A percentile compares a stretch with the other conserved stretches of the same genome.
phyloP scores from a whole-genome alignment of 768 basidiomycete genomes.

The Agrocybe pediades region DNA sequence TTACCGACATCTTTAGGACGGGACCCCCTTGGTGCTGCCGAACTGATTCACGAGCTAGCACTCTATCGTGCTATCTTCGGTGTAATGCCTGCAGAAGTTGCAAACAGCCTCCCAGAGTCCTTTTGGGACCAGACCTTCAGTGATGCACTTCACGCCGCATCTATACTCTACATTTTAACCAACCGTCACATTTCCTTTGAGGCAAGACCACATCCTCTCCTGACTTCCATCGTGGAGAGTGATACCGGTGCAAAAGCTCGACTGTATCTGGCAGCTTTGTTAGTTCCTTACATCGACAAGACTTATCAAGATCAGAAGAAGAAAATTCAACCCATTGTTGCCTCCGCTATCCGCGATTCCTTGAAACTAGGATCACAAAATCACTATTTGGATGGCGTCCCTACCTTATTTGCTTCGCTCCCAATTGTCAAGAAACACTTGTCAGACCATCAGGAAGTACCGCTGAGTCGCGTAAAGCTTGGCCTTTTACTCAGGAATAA shows the following conservation, averaged over 20 bases:
- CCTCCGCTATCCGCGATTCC: constrained; percentile 78
- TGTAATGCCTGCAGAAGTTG: constrained; percentile 47
- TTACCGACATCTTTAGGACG: constrained; percentile 48
- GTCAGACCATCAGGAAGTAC: not conserved
- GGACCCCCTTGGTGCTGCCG: constrained; percentile 73
- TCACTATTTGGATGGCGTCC: constrained; percentile 77
- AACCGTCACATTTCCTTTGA: constrained; percentile 30
- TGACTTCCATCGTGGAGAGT: constrained; percentile 38
- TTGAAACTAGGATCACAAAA: constrained; percentile 81
- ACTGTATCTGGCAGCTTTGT: constrained; percentile 76
- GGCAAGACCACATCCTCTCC: constrained; percentile 47
- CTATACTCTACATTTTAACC: constrained; percentile 57
- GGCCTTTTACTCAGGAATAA: constrained; percentile 73
- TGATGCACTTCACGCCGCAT: constrained; percentile 54
- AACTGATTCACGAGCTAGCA: constrained; percentile 71
- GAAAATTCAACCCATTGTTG: constrained; percentile 56
- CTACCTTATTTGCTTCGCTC: constrained; percentile 60
- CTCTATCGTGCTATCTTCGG: constrained; percentile 71
- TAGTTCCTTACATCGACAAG: constrained; percentile 70
- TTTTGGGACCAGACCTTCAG: constrained; percentile 32
- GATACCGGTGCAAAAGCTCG: constrained; percentile 50
- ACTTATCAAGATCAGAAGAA: constrained; percentile 68
- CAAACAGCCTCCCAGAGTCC: constrained; percentile 44
- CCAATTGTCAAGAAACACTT: constrained; percentile 29
- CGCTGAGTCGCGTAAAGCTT: constrained; percentile 25